Base-by-base conservation (phyloP, 805 yeast species). In the Aciculoconidium aculeatum region DNA sequence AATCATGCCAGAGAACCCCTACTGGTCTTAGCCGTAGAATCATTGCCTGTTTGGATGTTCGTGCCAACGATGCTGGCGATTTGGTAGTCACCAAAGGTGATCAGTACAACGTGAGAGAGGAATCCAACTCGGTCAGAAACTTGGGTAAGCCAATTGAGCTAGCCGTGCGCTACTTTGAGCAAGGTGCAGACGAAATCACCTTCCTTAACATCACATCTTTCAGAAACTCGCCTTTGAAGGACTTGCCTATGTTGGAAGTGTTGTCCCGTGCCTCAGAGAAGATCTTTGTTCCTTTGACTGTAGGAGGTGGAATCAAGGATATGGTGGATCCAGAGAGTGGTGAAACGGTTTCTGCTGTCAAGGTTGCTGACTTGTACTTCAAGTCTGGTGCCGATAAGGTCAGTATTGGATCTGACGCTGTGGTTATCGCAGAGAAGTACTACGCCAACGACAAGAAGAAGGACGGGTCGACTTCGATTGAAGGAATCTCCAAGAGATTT, bases 11-110 rank as follows among this genome's bases (percentile, higher is more conserved):
- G 11, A 31, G 32, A 13, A 55, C 64, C 1, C 48, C 67, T 3
- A 65, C 72, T 40, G 96, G 96, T 0, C 66, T 92, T 16, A 80
- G 96, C 1, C 73, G 90, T 53, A 77, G 99, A 57, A 75, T 94
- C 13, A 87, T 92, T 58, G 98, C 98, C 0, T 92, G 99, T 55
- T 59, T 92, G 24, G 99, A 92, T 51, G 98, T 92, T n/a, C 76
- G 99, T 46, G 69, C 95, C 5, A 92, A 92, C 51, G 98, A 92
- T 49, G 66, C 65, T 21, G 99, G 98, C 17, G 98, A 92, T 52
- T 69, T 92, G 42, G 98, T 92, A 1, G 99, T 92, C 15, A 92
- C 99, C 0, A 92, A 92, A 58, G 99, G 99, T 34, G 99, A 92
- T 50, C 98, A 92, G 55, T 92, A 92, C 53, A 95, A 92, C 56